A percentile compares a stretch with the other conserved stretches of the same genome.
Evolutionary conservation across 257 asterid species (phyloP).

Genomic region (Gentiana macrophylla): DNA sequence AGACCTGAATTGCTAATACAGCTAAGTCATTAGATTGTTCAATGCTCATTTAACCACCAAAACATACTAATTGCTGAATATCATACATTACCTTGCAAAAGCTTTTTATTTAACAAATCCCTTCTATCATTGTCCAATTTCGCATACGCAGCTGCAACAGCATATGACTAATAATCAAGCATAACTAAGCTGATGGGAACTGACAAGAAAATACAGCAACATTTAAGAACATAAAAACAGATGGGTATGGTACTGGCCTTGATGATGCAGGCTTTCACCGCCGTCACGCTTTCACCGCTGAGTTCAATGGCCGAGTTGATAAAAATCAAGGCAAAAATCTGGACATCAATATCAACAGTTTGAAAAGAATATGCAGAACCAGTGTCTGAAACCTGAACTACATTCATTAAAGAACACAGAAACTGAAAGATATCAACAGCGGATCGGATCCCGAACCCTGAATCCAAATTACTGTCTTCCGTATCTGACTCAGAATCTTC

Average conservation of each 20-base stretch:
- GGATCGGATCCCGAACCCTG: conserved; percentile 68
- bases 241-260: conserved; percentile 30
- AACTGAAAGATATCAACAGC: conserved; percentile 83
- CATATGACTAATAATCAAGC: conserved; percentile 19
- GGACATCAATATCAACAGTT: conserved; percentile 51
- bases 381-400: conserved; percentile 35
- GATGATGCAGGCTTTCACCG: conserved; percentile 30
- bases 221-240: not conserved
- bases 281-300: conserved; percentile 69
- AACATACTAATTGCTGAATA: conserved; percentile 11
- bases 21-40: conserved; percentile 23
- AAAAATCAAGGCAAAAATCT: conserved; percentile 60
- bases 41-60: not conserved
- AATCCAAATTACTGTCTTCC: conserved; percentile 56
- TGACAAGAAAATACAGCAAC: not conserved
- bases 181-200: not conserved
- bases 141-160: conserved; percentile 71
- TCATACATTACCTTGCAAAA: conserved; percentile 62
- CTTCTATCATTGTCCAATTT: conserved; percentile 43
- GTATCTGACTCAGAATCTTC: conserved; percentile 83
- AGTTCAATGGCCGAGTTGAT: conserved; percentile 76
- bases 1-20: conserved; percentile 65
- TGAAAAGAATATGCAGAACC: conserved; percentile 39
- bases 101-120: conserved; percentile 57
- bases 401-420: conserved; percentile 81